A percentile compares a stretch with the other conserved stretches of the same genome.
phyloP scores from a whole-genome alignment of 1,284 basidiomycete genomes.

The Puccinia triticina region DNA sequence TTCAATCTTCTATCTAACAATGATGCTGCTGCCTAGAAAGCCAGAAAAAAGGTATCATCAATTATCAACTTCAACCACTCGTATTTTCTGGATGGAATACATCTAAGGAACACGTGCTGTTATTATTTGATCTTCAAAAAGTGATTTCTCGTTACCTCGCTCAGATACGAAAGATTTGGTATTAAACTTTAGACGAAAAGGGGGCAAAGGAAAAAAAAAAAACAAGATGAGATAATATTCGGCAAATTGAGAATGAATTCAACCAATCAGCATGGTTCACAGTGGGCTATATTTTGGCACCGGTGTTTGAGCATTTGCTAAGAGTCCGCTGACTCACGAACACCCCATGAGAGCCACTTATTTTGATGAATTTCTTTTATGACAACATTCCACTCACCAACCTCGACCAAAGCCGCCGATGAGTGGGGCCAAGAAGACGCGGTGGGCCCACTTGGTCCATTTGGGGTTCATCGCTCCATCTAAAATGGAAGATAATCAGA shows the following conservation, averaged over 20 bases:
- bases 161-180: constrained; percentile 54
- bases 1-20: constrained; percentile 75
- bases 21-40: constrained; percentile 76
- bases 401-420: constrained; percentile 53
- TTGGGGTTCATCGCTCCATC: constrained; percentile 69
- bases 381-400: constrained; percentile 63
- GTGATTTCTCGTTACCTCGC: constrained; percentile 58
- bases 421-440: constrained; percentile 66
- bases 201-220: neutral
- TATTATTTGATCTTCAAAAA: neutral
- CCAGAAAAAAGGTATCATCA: too few species aligned
- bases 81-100: neutral
- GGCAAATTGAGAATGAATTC: neutral
- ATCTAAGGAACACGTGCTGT: neutral
- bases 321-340: constrained; percentile 58
- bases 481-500: constrained; percentile 14
- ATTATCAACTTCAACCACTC: neutral
- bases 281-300: constrained; percentile 70
- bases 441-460: constrained; percentile 88
- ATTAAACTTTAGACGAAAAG: constrained; percentile 37
- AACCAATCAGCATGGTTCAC: constrained; percentile 58
- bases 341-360: neutral
- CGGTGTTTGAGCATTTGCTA: constrained; percentile 79
- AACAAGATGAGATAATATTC: neutral
- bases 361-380: constrained; percentile 62